Percentiles rank a stretch among this genome's conserved stretches.
Conservation (phyloP, 2,329 filamentous ascomycete species). For the Pseudogymnoascus verrucosus region DNA sequence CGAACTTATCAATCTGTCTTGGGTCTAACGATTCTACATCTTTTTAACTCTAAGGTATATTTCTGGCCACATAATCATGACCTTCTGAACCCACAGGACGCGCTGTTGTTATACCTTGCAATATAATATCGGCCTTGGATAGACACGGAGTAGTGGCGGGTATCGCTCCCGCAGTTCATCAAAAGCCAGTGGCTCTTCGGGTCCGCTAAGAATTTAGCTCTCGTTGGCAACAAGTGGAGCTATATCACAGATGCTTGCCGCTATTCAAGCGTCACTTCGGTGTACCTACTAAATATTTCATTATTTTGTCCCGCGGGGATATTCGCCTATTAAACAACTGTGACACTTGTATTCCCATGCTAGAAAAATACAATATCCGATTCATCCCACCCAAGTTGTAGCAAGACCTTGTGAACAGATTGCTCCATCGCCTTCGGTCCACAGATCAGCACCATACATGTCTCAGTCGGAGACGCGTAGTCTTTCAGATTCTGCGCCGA, state of each 20-base stretch:
- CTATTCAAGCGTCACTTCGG: not conserved
- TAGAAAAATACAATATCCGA: slow-evolving; percentile 71
- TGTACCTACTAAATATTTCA: not conserved
- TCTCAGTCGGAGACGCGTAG: slow-evolving; percentile 40
- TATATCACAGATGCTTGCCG: not conserved
- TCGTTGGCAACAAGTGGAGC: not conserved
- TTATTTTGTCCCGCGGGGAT: not conserved
- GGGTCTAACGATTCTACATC: not conserved
- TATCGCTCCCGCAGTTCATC: not conserved
- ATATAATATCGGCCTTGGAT: not conserved
- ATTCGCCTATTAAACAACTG: not conserved
- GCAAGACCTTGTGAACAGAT: slow-evolving; percentile 47
- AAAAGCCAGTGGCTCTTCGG: not conserved
- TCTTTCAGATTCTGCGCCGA: slow-evolving; percentile 52
- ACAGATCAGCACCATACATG: slow-evolving; percentile 63
- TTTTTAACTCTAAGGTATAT: not conserved
- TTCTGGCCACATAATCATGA: not conserved
- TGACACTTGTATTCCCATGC: not conserved
- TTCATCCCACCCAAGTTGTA: slow-evolving; percentile 61
- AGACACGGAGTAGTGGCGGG: not conserved
- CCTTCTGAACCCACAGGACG: not conserved
- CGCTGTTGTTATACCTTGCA: not conserved
- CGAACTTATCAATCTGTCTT: not conserved
- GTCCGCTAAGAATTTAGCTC: not conserved
- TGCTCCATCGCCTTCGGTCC: slow-evolving; percentile 71